Conservation (phyloP, 345 rosid species). For the Syzygium jambos region DNA sequence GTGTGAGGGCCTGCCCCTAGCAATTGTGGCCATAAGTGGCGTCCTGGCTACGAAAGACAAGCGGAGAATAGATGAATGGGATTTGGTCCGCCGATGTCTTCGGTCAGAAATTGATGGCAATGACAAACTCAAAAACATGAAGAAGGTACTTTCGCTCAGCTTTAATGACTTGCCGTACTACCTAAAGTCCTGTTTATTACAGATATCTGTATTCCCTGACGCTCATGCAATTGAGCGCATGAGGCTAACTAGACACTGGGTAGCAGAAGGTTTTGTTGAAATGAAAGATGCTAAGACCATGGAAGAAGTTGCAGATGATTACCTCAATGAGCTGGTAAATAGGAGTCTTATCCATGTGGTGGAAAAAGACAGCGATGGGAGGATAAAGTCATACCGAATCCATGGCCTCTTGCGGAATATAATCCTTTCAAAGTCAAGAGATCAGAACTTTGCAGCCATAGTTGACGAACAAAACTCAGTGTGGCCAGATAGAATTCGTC, state of each 20-base stretch:
- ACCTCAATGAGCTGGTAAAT: conserved; percentile 29
- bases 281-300: conserved; percentile 23
- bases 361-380: conserved; percentile 16
- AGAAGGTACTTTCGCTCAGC: conserved; percentile 31
- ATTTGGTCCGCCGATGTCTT: conserved; percentile 15
- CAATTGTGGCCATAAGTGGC: conserved; percentile 36
- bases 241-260: conserved; percentile 33
- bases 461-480: conserved; percentile 2
- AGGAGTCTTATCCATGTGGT: conserved; percentile 31
- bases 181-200: conserved; percentile 32
- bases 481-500: conserved; percentile 32
- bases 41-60: conserved; percentile 23
- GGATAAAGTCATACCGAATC: conserved; percentile 23
- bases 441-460: conserved; percentile 25
- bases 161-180: conserved; percentile 35
- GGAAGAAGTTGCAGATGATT: conserved; percentile 39
- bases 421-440: conserved; percentile 22
- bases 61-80: conserved; percentile 28
- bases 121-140: conserved; percentile 13
- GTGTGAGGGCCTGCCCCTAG: conserved; percentile 37
- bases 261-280: conserved; percentile 36
- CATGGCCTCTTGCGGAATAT: conserved; percentile 31
- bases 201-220: conserved; percentile 32
- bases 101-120: conserved; percentile 26
- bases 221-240: conserved; percentile 12